Percentiles rank a stretch among this genome's conserved stretches.
phyloP scores from a whole-genome alignment of 2,329 filamentous ascomycete species.

The Penicillium sp. region DNA sequence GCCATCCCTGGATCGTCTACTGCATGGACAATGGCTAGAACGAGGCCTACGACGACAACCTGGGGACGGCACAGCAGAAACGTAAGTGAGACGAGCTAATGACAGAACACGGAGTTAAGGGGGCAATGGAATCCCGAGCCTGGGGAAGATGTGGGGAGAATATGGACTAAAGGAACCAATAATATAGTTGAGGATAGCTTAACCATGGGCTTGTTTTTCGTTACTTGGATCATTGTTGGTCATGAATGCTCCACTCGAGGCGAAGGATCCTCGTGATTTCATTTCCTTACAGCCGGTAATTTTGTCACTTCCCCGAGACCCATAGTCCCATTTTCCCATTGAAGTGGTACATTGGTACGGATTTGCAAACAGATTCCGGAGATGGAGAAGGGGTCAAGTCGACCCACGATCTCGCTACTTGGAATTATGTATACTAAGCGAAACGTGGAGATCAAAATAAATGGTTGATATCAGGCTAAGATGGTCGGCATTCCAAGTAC shows the following conservation, averaged over 20 bases:
- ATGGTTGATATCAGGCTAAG: constrained; percentile 5
- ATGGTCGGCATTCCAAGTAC: neutral
- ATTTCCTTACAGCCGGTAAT: neutral
- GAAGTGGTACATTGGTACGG: neutral
- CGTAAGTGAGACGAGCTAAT: neutral
- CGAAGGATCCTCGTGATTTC: neutral
- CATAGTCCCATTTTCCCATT: neutral
- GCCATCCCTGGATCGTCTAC: neutral
- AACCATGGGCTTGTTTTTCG: neutral
- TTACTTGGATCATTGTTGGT: neutral
- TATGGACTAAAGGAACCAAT: neutral
- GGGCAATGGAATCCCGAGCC: neutral
- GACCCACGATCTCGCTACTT: no score
- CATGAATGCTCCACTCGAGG: neutral
- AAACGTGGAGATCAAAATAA: neutral
- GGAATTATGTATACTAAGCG: no score
- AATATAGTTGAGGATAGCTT: neutral
- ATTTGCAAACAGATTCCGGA: neutral
- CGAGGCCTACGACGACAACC: no score
- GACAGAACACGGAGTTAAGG: constrained; percentile 1
- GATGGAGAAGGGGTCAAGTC: no score
- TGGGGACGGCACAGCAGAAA: no score
- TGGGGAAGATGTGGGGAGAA: neutral
- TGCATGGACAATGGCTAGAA: no score
- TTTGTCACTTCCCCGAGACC: neutral